phyloP scores from a whole-genome alignment of 345 rosid genomes.

The Kernera saxatilis region DNA sequence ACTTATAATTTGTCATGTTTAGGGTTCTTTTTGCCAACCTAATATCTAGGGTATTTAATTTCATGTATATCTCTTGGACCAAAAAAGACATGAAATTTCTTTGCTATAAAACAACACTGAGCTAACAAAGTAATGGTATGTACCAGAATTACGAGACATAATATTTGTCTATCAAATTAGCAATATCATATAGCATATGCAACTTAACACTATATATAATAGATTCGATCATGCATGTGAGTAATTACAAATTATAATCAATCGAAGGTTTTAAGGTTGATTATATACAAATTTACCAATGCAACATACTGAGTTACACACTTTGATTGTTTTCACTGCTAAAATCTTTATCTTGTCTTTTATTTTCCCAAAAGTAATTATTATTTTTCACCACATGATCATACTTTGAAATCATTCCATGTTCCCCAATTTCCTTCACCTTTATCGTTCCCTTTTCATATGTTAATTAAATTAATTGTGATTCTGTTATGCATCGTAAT shows the following conservation, averaged over 20 bases:
- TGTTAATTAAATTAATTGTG: not conserved
- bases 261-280: too few relatives aligned
- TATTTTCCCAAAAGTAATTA: conserved; percentile 13
- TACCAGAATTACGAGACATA: not conserved
- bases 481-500: not conserved
- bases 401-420: conserved; percentile 25
- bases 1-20: not conserved
- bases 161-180: not conserved
- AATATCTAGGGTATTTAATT: not conserved
- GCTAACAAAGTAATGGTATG: not conserved
- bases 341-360: conserved; percentile 15
- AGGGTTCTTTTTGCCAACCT: not conserved
- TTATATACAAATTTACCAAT: not conserved
- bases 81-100: not conserved
- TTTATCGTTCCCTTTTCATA: conserved; percentile 4
- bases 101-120: not conserved
- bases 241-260: not conserved
- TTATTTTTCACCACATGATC: conserved; percentile 21
- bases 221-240: too few relatives aligned
- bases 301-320: not conserved
- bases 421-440: conserved; percentile 19
- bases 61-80: not conserved
- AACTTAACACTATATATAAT: not conserved
- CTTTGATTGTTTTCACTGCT: not conserved
- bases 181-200: not conserved